These are phyloP conservation scores for Lasiodiplodia gonubiensis DNA, from an alignment of 2,329 filamentous ascomycete genomes.

Conservation along the genomic window DNA sequence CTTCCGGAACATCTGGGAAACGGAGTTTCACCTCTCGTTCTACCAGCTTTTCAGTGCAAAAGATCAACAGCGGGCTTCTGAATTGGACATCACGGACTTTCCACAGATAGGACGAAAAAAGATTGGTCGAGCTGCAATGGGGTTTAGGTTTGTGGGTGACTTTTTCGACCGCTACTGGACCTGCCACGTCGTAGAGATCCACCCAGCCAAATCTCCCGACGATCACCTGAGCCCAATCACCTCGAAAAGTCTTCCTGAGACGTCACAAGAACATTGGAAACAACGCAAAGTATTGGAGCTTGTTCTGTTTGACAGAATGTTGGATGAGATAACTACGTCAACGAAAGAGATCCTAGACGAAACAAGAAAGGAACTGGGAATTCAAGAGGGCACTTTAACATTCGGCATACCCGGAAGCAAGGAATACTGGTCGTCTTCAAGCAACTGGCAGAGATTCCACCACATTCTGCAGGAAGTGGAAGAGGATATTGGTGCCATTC, in stretches of 20 bases:
- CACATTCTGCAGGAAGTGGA: slow-evolving; percentile 33
- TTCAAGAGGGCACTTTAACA: background rate
- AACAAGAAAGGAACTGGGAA: background rate
- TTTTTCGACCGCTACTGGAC: slow-evolving; percentile 45
- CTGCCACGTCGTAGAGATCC: slow-evolving; percentile 37
- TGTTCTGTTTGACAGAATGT: slow-evolving; percentile 34
- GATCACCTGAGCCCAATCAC: background rate
- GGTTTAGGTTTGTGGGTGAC: slow-evolving; percentile 41
- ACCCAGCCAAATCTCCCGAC: background rate
- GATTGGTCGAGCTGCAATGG: slow-evolving; percentile 32
- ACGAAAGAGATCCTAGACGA: background rate
- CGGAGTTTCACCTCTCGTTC: slow-evolving; percentile 40
- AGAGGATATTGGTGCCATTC: slow-evolving; percentile 31
- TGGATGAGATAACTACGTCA: slow-evolving; percentile 29
- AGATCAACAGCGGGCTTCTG: too few species aligned
- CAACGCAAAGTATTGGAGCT: slow-evolving; percentile 42
- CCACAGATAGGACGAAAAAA: background rate
- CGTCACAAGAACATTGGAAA: slow-evolving; percentile 27
- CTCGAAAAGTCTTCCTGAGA: background rate
- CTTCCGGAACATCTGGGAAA: slow-evolving; percentile 38
- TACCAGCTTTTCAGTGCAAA: slow-evolving; percentile 30
- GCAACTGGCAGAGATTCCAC: slow-evolving; percentile 32
- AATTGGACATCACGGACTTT: background rate
- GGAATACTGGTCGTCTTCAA: slow-evolving; percentile 18
- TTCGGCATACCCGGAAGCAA: slow-evolving; percentile 13